Percentiles rank a stretch among this genome's conserved stretches.
Conservation (phyloP, 139 green algal genomes). For the Bryopsis sp. region DNA sequence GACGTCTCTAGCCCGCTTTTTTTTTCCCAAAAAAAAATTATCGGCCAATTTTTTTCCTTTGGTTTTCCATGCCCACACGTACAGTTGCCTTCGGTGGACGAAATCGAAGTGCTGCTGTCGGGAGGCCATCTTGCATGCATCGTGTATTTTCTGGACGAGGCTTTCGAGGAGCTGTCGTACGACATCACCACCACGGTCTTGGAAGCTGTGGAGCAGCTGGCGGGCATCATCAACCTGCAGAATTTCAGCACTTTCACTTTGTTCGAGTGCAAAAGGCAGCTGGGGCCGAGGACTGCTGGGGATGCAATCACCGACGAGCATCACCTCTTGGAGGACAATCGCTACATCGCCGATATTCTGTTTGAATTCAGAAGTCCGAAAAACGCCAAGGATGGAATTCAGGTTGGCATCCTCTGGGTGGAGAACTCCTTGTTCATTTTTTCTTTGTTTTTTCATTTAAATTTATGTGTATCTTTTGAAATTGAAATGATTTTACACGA, state of each 20-base stretch:
- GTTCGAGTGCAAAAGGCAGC: slow-evolving; percentile 51
- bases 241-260: slow-evolving; percentile 93
- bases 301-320: slow-evolving; percentile 60
- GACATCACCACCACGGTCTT: slow-evolving; percentile 81
- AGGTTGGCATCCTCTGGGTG: too few relatives aligned
- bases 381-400: not conserved
- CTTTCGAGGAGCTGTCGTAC: slow-evolving; percentile 93
- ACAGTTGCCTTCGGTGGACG: slow-evolving; percentile 69
- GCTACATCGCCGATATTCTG: slow-evolving; percentile 65
- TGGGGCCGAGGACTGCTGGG: not conserved
- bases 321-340: slow-evolving; percentile 84
- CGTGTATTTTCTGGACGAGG: slow-evolving; percentile 95
- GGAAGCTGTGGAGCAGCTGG: slow-evolving; percentile 83
- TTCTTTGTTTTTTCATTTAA: too few relatives aligned
- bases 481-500: too few relatives aligned
- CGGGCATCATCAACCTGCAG: slow-evolving; percentile 81
- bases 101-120: slow-evolving; percentile 73
- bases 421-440: too few relatives aligned
- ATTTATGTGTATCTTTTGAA: too few relatives aligned
- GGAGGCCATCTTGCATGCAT: slow-evolving; percentile 60
- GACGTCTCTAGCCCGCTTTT: too few relatives aligned
- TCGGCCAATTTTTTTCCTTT: too few relatives aligned
- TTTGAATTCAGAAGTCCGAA: slow-evolving; percentile 4
- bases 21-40: too few relatives aligned
- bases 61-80: not conserved